phyloP scores from a whole-genome alignment of 495 filamentous ascomycete species.

The Xylaria bambusicola region DNA sequence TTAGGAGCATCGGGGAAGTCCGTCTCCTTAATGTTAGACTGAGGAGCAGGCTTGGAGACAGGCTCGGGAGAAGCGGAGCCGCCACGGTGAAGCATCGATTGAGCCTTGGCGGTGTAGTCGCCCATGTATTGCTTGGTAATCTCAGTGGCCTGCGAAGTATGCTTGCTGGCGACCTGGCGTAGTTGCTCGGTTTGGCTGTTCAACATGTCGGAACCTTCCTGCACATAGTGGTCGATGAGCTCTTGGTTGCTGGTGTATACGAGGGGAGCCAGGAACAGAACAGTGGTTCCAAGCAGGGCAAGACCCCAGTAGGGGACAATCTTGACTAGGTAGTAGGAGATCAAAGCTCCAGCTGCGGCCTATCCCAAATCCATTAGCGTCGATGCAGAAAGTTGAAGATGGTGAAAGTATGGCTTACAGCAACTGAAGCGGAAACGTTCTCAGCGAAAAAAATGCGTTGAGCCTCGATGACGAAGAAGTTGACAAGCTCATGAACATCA shows the following conservation, averaged over 20 bases:
- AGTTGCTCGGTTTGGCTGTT: conserved; percentile 81
- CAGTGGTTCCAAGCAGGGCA: conserved; percentile 70
- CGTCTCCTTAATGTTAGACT: conserved; percentile 43
- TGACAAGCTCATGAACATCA: conserved; percentile 86
- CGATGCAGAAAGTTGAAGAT: background rate
- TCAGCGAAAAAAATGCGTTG: conserved; percentile 94
- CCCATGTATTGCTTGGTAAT: conserved; percentile 77
- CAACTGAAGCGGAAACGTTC: conserved; percentile 78
- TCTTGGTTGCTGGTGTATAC: conserved; percentile 93
- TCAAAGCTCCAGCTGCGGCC: conserved; percentile 77
- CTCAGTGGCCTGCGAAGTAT: conserved; percentile 74
- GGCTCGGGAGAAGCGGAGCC: conserved; percentile 48
- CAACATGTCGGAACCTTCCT: conserved; percentile 68
- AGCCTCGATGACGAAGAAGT: conserved; percentile 97
- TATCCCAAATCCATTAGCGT: conserved; percentile 40
- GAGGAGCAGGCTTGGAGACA: conserved; percentile 38
- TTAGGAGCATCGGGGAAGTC: conserved; percentile 68
- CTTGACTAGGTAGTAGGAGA: conserved; percentile 93
- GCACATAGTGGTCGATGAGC: conserved; percentile 83
- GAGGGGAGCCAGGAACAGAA: conserved; percentile 83
- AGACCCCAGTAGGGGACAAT: conserved; percentile 93
- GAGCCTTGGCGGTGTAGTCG: conserved; percentile 83
- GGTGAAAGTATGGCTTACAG: conserved; percentile 60
- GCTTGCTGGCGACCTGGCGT: conserved; percentile 76
- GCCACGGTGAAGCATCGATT: conserved; percentile 59